These are phyloP conservation scores for Myochromella boudieri DNA, from an alignment of 768 basidiomycete genomes.

Conservation along the genomic window DNA sequence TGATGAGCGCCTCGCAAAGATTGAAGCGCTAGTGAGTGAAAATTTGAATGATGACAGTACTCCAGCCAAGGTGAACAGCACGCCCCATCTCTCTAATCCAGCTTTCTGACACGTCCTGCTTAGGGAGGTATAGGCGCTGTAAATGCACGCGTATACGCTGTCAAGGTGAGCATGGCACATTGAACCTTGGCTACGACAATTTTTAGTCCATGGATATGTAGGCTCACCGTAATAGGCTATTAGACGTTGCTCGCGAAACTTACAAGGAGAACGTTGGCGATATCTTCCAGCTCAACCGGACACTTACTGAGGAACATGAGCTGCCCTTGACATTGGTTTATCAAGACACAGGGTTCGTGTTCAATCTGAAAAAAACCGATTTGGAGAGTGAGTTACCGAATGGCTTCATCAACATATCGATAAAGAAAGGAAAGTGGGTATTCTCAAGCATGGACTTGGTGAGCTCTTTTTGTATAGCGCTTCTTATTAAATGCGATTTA, in stretches of 20 bases:
- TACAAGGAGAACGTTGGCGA: constrained; percentile 93
- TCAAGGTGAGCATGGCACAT: constrained; percentile 42
- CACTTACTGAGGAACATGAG: constrained; percentile 58
- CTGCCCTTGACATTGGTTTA: constrained; percentile 69
- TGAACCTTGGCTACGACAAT: not conserved
- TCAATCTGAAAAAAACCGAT: constrained; percentile 68
- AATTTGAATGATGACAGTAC: constrained; percentile 74
- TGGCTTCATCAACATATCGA: constrained; percentile 67
- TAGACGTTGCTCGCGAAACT: constrained; percentile 94
- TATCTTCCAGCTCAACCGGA: constrained; percentile 67
- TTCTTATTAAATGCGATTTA: not conserved
- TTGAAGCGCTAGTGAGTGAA: constrained; percentile 57
- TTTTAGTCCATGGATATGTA: constrained; percentile 19
- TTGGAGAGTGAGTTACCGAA: constrained; percentile 64
- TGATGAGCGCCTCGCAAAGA: constrained; percentile 67
- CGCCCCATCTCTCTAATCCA: not conserved
- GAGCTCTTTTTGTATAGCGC: not conserved
- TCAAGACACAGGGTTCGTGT: constrained; percentile 73
- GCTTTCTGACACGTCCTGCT: not conserved
- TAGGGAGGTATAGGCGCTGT: constrained; percentile 73
- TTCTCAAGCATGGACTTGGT: constrained; percentile 87
- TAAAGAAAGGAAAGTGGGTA: constrained; percentile 68
- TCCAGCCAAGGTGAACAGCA: constrained; percentile 50
- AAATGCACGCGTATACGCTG: constrained; percentile 86
- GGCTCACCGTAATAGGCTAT: constrained; percentile 78